Percentiles rank a stretch among this genome's conserved stretches.
phyloP scores from a whole-genome alignment of 2,329 filamentous ascomycete species.

The Clonostachys chloroleuca region DNA sequence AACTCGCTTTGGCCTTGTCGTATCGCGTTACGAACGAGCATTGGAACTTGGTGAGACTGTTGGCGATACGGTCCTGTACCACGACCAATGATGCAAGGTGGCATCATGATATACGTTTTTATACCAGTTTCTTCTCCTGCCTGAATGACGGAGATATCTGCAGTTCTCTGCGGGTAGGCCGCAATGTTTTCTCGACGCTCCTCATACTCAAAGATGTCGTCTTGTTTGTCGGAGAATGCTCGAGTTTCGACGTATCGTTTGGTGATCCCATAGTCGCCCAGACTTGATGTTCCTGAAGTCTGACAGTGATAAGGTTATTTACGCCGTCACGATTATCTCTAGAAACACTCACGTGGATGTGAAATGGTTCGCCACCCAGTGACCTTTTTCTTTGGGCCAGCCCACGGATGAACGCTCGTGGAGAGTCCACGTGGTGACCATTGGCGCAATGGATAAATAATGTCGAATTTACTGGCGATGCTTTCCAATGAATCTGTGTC shows the following conservation, averaged over 20 bases:
- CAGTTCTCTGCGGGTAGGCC: slow-evolving; percentile 34
- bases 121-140: slow-evolving; percentile 30
- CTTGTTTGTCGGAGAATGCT: slow-evolving; percentile 30
- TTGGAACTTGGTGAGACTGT: slow-evolving; percentile 28
- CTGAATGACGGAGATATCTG: slow-evolving; percentile 35
- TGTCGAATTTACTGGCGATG: slow-evolving; percentile 14
- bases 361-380: slow-evolving; percentile 27
- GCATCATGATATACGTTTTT: slow-evolving; percentile 38
- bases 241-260: slow-evolving; percentile 15
- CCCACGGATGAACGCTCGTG: slow-evolving; percentile 33
- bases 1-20: slow-evolving; percentile 9
- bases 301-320: slow-evolving; percentile 2
- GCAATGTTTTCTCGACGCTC: slow-evolving; percentile 24
- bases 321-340: neutral
- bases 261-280: slow-evolving; percentile 33
- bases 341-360: slow-evolving; percentile 23
- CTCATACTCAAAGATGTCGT: slow-evolving; percentile 36
- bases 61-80: slow-evolving; percentile 35
- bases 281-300: slow-evolving; percentile 35
- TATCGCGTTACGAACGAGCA: slow-evolving; percentile 20
- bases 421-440: slow-evolving; percentile 27
- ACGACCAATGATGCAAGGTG: slow-evolving; percentile 38
- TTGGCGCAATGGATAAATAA: slow-evolving; percentile 36
- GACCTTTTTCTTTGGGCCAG: slow-evolving; percentile 27
- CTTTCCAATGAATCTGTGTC: slow-evolving; percentile 10